Evolutionary conservation across 495 filamentous ascomycete species (phyloP).

Genomic region (Penicillium longicatenatum): DNA sequence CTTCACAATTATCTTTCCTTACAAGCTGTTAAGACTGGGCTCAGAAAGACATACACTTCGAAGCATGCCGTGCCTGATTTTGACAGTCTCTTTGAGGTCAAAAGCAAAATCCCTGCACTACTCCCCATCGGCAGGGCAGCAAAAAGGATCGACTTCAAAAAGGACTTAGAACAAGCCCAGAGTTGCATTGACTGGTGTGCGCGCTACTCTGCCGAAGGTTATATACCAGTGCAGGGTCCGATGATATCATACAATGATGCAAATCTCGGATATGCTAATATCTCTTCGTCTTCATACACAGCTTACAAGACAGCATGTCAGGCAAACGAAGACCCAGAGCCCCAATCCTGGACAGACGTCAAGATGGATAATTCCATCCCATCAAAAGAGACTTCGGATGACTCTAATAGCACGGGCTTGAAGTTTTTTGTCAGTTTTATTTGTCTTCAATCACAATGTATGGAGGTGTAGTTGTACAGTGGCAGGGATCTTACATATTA

Average conservation of each 20-base stretch:
- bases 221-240: background rate
- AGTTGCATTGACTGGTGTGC: background rate
- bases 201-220: background rate
- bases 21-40: background rate
- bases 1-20: background rate
- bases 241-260: background rate
- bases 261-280: background rate
- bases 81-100: background rate
- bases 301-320: background rate
- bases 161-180: background rate
- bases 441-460: background rate
- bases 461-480: background rate
- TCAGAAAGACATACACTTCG: background rate
- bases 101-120: background rate
- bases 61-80: background rate
- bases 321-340: background rate
- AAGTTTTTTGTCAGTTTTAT: background rate
- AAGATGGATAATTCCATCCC: background rate
- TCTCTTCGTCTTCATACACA: background rate
- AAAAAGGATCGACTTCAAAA: background rate
- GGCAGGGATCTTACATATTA: background rate
- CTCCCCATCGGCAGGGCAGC: background rate
- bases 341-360: background rate
- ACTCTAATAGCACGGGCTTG: background rate
- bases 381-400: background rate